Percentiles rank a stretch among this genome's conserved stretches.
Evolutionary conservation across 768 basidiomycete genomes (phyloP).

Genomic region (Dentipellis sp.): DNA sequence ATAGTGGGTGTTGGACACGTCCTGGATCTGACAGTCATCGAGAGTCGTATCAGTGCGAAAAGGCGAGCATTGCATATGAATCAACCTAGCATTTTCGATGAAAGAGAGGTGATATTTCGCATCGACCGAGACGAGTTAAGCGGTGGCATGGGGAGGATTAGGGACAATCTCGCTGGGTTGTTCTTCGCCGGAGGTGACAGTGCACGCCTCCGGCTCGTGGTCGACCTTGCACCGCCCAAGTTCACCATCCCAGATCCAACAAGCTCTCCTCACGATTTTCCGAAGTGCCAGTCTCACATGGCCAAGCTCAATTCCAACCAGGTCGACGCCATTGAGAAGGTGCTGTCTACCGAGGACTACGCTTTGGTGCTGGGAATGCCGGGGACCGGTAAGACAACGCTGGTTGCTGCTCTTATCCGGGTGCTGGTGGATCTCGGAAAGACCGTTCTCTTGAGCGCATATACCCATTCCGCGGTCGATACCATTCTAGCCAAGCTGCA

Average conservation of each 20-base stretch:
- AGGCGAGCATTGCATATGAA: constrained; percentile 1
- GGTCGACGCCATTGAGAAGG: constrained; percentile 58
- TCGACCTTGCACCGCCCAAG: constrained; percentile 64
- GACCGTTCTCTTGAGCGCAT: constrained; percentile 81
- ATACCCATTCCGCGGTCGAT: constrained; percentile 98
- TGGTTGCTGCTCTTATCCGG: constrained; percentile 82
- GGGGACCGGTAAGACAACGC: constrained; percentile 95
- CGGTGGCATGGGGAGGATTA: constrained; percentile 78
- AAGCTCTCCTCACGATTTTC: constrained; percentile 3
- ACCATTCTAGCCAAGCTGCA: constrained; percentile 85
- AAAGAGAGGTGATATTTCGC: constrained; percentile 45
- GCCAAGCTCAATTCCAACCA: constrained; percentile 63
- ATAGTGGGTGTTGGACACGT: constrained; percentile 79
- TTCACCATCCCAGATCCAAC: constrained; percentile 35
- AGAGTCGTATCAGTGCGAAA: constrained; percentile 20
- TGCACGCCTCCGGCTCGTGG: constrained; percentile 62
- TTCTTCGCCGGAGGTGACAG: constrained; percentile 76
- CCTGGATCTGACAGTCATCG: constrained; percentile 36
- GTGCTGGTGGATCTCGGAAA: constrained; percentile 74
- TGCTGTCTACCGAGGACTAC: constrained; percentile 78
- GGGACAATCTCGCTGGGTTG: constrained; percentile 82
- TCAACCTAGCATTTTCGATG: constrained; percentile 9
- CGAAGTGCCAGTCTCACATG: constrained; percentile 4
- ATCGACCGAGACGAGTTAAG: constrained; percentile 92
- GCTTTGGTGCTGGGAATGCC: constrained; percentile 95